Evolutionary conservation across 1,139 yeast species (phyloP).

Genomic region (Arxiozyma heterogenica): DNA sequence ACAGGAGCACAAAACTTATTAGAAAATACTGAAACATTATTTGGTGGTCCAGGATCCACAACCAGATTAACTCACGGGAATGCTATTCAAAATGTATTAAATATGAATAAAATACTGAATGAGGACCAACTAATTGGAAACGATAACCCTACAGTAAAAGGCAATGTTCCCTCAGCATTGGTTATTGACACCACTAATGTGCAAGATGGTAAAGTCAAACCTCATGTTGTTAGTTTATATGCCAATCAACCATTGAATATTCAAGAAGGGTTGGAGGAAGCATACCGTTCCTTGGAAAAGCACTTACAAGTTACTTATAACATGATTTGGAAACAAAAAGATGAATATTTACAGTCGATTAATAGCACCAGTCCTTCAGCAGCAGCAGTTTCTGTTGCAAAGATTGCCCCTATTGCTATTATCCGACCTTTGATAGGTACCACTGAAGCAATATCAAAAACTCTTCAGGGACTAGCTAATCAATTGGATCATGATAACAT

Average conservation of each 20-base stretch:
- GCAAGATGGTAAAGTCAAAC: conserved; percentile 35
- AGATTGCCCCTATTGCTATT: conserved; percentile 71
- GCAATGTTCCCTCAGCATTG: conserved; percentile 21
- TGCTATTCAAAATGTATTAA: not conserved
- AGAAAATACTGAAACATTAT: conserved; percentile 60
- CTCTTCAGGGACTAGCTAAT: conserved; percentile 77
- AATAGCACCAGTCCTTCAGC: conserved; percentile 55
- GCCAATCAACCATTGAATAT: conserved; percentile 74
- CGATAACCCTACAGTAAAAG: conserved; percentile 19
- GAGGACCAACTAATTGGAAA: conserved; percentile 29
- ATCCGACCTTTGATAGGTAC: conserved; percentile 87
- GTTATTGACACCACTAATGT: conserved; percentile 18
- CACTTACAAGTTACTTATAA: conserved; percentile 60
- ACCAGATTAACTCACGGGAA: conserved; percentile 11
- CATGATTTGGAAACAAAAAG: conserved; percentile 49
- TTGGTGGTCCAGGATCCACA: conserved; percentile 25
- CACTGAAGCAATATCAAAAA: conserved; percentile 77
- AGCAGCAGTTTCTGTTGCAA: conserved; percentile 52
- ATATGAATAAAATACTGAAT: conserved; percentile 14
- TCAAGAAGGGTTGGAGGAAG: conserved; percentile 62
- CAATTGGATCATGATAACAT: conserved; percentile 60
- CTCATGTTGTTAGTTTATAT: conserved; percentile 59
- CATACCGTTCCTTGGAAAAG: conserved; percentile 62
- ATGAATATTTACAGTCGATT: conserved; percentile 42
- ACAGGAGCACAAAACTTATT: conserved; percentile 80